These are phyloP conservation scores for Phytopythium oedochilum DNA, from an alignment of 352 stramenopile species.

Conservation along the genomic window DNA sequence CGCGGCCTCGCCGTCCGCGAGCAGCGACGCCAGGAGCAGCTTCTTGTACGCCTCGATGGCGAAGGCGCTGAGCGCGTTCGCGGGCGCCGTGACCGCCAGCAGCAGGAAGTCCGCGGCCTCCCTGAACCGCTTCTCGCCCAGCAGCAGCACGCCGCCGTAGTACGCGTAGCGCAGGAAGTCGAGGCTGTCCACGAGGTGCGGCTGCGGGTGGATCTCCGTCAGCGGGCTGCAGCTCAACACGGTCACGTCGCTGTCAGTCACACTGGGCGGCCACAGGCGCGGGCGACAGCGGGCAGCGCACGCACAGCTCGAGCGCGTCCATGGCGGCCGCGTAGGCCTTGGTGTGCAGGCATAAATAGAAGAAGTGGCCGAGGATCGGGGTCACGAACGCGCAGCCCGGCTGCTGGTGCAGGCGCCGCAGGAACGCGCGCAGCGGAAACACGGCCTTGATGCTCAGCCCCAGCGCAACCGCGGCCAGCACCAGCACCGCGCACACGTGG, in stretches of 20 bases:
- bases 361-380: slow-evolving; percentile 62
- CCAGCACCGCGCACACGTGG: slow-evolving; percentile 45
- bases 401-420: slow-evolving; percentile 57
- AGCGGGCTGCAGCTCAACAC: slow-evolving; percentile 35
- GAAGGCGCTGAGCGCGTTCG: slow-evolving; percentile 68
- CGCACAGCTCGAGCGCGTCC: slow-evolving; percentile 65
- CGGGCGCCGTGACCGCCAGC: slow-evolving; percentile 67
- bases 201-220: slow-evolving; percentile 64
- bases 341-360: slow-evolving; percentile 75
- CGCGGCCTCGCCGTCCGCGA: slow-evolving; percentile 43
- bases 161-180: slow-evolving; percentile 84
- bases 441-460: slow-evolving; percentile 56
- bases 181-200: slow-evolving; percentile 41
- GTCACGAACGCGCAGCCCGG: slow-evolving; percentile 45
- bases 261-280: no score
- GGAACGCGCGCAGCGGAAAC: slow-evolving; percentile 64
- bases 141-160: slow-evolving; percentile 70
- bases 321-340: slow-evolving; percentile 76
- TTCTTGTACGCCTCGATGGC: slow-evolving; percentile 86
- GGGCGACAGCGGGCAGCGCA: neutral
- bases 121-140: slow-evolving; percentile 74
- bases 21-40: slow-evolving; percentile 59
- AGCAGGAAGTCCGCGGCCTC: slow-evolving; percentile 73
- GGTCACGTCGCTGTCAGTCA: neutral
- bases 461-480: slow-evolving; percentile 36